Base-by-base conservation (phyloP, 2,329 filamentous ascomycete genomes). In the Cytospora chrysosperma region DNA sequence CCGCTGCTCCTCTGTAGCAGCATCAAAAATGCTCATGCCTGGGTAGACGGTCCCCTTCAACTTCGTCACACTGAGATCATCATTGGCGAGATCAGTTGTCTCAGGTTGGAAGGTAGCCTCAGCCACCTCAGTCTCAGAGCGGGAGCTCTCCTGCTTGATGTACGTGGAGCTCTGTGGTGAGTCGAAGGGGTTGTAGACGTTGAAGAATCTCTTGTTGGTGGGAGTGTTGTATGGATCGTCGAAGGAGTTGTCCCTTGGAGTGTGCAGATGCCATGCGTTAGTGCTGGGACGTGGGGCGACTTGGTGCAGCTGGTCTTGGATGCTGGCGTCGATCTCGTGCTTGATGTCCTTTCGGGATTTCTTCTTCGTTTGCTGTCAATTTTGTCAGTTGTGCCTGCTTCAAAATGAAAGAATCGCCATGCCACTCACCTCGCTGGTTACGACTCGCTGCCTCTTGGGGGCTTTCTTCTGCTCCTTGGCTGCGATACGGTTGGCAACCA, bases 11-110 rank as follows among this genome's bases (percentile, higher is more conserved):
- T 87, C 83, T 5, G 88, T 90, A 5, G 91, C 91, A 59, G 91
- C 87, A 74, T 94, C 91, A 72, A 93, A 93, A n/a, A 92, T 82
- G 59, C 85, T 84, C 90, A 93, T 93, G 21, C 91, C 91, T 3
- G 88, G 88, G 82, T 88, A 92, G 54, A 86, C 79, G n/a, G 88
- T 78, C 2, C 90, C 90, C 73, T 93, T 93, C 59, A 93, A 80
- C 70, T 80, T 84, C 7, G 64, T 56, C 15, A 53, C 53, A 64
- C 74, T 79, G 8, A 68, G 68, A n/a, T 75, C 70, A 17, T 65
- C 61, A 1, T 73, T 72, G 6, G 70, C 69, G 49, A 32, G 68
- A 52, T 67, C 69, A 2, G n/a, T 47, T 10, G 43, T 47, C n/a
- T 47, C n/a, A 4, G 43, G 43, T 13, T 1, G 43, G 43, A 47